Base-by-base conservation (phyloP, 2,329 filamentous ascomycete species). In the Teratosphaeria epicoccoides region DNA sequence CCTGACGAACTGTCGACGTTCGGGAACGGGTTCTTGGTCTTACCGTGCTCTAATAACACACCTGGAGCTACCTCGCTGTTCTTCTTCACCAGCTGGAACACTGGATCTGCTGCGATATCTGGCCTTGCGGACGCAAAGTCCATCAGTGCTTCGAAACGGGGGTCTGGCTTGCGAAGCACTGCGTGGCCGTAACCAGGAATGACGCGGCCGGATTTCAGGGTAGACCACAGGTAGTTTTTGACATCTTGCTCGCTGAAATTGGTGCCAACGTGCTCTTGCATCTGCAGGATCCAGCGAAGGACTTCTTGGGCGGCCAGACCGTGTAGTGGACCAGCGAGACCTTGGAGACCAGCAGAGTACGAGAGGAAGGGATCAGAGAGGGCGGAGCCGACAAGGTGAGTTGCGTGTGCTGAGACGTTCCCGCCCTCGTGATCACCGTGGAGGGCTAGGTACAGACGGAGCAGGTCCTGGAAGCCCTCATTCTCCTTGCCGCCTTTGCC, bases 381-480 rank as follows among this genome's bases (percentile, higher is more conserved):
- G 20, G 93, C 93, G 61, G 87, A 94, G 49, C 93, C 93, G 51
- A 98, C 93, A 37, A 98, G 77, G 70, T 98, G 93, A 6, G 93
- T 97, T 24, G 93, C 75, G 69, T 98, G 93, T 0, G 93, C 93
- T 37, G 90, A 96, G 57, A 98, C 93, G 63, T 98, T 98, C 53
- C 93, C 93, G 56, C 93, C 93, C 73, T 98, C 93, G 73, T 98
- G 93, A 71, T 98, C 93, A 57, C 93, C 93, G 72, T 98, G 93
- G 4, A 98, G 84, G 47, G 93, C 91, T 23, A 98, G 83, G 73
- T 98, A 98, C 26, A 98, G 76, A 61, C 93, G 83, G 57, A 98
- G 80, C 20, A 98, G 79, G 65, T 98, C 93, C 69, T 97, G 91
- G 79, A 98, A 95, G 69, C 87, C 86, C 73, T 90, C 87, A 62